Percentiles rank a stretch among this genome's conserved stretches.
Conservation (phyloP, 2,329 filamentous ascomycete genomes). For the Calonectria crousiana region DNA sequence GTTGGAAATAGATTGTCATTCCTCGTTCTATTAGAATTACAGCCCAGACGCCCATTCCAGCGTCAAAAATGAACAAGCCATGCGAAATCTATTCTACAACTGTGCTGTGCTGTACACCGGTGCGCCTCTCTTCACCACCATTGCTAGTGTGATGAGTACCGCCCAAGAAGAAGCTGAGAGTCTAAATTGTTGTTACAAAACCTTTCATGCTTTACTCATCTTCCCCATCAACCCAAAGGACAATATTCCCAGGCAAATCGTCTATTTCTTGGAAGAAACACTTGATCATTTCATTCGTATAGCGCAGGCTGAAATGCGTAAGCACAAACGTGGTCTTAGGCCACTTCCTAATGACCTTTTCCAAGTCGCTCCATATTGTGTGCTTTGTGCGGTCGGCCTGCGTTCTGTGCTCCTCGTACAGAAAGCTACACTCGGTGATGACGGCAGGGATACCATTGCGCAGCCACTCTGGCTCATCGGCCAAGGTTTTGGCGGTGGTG, state of each 20-base stretch:
- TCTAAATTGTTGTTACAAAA: not conserved
- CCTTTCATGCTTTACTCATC: constrained; percentile 6
- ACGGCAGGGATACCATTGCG: constrained; percentile 56
- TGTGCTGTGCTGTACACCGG: not conserved
- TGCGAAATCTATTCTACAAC: not conserved
- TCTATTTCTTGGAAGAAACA: constrained; percentile 55
- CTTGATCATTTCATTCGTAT: constrained; percentile 55
- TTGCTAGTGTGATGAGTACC: not conserved
- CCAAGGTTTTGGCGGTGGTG: constrained; percentile 56
- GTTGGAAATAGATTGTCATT: not conserved
- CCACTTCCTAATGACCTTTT: constrained; percentile 57
- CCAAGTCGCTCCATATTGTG: constrained; percentile 60
- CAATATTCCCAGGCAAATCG: constrained; percentile 57
- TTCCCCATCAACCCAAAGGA: constrained; percentile 60
- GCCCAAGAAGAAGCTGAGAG: not conserved
- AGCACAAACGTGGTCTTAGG: constrained; percentile 59
- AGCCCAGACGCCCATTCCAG: not conserved
- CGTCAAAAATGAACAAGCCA: not conserved
- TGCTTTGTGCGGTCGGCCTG: constrained; percentile 62
- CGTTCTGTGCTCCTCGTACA: constrained; percentile 55
- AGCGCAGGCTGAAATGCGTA: constrained; percentile 62
- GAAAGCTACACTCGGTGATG: constrained; percentile 64
- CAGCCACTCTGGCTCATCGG: constrained; percentile 55
- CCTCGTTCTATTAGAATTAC: not conserved
- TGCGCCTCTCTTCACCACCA: not conserved